Conservation (phyloP, 2,329 filamentous ascomycete genomes). For the Xylariaceae sp. region DNA sequence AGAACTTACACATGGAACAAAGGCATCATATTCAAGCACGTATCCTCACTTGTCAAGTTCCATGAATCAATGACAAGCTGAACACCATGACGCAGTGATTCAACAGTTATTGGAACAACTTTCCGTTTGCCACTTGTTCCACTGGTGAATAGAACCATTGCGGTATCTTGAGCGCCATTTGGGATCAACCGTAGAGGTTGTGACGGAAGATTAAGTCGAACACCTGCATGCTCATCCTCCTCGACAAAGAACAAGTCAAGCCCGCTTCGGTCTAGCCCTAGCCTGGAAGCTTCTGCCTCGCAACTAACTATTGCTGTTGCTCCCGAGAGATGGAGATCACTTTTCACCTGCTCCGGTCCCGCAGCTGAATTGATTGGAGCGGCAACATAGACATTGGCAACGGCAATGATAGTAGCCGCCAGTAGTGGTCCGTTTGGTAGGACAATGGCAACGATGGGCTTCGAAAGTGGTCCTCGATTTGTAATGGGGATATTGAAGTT, state of each 20-base stretch:
- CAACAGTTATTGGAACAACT: slow-evolving; percentile 49
- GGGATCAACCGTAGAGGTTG: slow-evolving; percentile 17
- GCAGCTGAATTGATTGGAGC: slow-evolving; percentile 49
- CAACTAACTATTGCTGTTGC: slow-evolving; percentile 45
- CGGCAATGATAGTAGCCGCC: slow-evolving; percentile 47
- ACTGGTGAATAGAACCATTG: slow-evolving; percentile 53
- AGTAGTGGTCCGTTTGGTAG: slow-evolving; percentile 51
- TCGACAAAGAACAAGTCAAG: slow-evolving; percentile 39
- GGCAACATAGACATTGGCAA: slow-evolving; percentile 47
- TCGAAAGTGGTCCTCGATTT: slow-evolving; percentile 17
- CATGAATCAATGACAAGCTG: slow-evolving; percentile 51
- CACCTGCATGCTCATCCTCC: slow-evolving; percentile 34
- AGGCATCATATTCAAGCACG: slow-evolving; percentile 58
- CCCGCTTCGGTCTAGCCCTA: slow-evolving; percentile 34
- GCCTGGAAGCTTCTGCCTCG: slow-evolving; percentile 34
- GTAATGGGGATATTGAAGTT: slow-evolving; percentile 31
- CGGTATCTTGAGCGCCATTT: slow-evolving; percentile 44
- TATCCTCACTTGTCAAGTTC: slow-evolving; percentile 43
- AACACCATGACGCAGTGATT: slow-evolving; percentile 48
- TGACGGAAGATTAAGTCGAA: slow-evolving; percentile 24
- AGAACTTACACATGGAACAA: slow-evolving; percentile 50
- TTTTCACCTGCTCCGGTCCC: slow-evolving; percentile 46
- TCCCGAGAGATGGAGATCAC: slow-evolving; percentile 45
- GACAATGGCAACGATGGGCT: slow-evolving; percentile 47
- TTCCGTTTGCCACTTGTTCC: slow-evolving; percentile 58